Conservation (phyloP, 345 rosid genomes). For the Eucalyptus marginata region DNA sequence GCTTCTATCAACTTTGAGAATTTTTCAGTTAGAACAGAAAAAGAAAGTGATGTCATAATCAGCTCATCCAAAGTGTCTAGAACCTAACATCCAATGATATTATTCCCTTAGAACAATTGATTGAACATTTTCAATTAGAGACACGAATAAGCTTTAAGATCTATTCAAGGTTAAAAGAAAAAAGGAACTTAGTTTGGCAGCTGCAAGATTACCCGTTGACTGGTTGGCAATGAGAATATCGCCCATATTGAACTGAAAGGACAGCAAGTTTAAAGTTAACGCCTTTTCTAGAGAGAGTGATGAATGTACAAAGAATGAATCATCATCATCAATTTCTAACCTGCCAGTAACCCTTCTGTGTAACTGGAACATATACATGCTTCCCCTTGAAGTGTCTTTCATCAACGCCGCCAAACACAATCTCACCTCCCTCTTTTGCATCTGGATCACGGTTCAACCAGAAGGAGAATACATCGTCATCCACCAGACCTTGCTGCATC, state of each 20-base stretch:
- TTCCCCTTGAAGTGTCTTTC: slow-evolving; percentile 47
- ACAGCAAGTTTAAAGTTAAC: not conserved
- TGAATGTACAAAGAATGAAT: not conserved
- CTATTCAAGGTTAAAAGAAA: not conserved
- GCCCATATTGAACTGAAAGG: slow-evolving; percentile 55
- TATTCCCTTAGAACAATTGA: not conserved
- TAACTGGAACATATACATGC: slow-evolving; percentile 65
- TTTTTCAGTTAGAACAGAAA: not conserved
- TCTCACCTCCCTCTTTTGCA: slow-evolving; percentile 50
- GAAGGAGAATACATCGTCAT: slow-evolving; percentile 54
- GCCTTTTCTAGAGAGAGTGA: not conserved
- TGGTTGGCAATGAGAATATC: slow-evolving; percentile 40
- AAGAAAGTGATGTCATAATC: not conserved
- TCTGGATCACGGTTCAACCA: slow-evolving; percentile 58
- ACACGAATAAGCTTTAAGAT: not conserved
- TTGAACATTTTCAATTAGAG: not conserved
- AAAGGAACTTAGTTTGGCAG: not conserved
- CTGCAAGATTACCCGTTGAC: slow-evolving; percentile 42
- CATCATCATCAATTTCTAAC: slow-evolving; percentile 6
- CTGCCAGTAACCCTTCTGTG: slow-evolving; percentile 79
- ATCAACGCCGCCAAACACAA: slow-evolving; percentile 82
- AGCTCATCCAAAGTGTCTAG: not conserved
- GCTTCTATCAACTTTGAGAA: not conserved
- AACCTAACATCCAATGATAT: not conserved
- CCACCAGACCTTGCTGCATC: slow-evolving; percentile 42